Evolutionary conservation across 1,284 basidiomycete species (phyloP).

Genomic region (Puccinia triticina): DNA sequence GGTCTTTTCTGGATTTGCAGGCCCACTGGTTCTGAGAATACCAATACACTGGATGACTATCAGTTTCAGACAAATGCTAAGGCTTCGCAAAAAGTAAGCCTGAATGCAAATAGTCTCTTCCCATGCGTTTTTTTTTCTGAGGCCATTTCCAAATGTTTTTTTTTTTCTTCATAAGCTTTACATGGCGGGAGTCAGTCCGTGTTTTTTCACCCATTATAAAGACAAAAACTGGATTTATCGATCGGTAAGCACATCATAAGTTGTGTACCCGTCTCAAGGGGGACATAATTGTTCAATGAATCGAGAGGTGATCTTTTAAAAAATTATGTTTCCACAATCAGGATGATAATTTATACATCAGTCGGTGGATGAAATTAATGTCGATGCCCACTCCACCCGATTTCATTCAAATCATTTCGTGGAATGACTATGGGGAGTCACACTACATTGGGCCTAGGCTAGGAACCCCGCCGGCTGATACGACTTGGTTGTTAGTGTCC

Average conservation of each 20-base stretch:
- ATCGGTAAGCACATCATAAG: slow-evolving; percentile 8
- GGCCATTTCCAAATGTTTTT: no score
- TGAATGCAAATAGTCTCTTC: neutral
- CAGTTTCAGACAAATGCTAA: slow-evolving; percentile 44
- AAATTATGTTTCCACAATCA: neutral
- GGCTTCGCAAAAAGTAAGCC: slow-evolving; percentile 27
- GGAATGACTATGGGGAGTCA: slow-evolving; percentile 49
- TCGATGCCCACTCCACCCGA: slow-evolving; percentile 37
- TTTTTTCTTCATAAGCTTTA: slow-evolving; percentile 20
- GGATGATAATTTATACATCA: slow-evolving; percentile 50
- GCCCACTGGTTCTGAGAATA: slow-evolving; percentile 28
- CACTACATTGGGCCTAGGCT: slow-evolving; percentile 30
- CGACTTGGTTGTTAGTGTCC: slow-evolving; percentile 48
- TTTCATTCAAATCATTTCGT: slow-evolving; percentile 48
- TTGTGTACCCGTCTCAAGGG: neutral
- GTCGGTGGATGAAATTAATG: slow-evolving; percentile 42
- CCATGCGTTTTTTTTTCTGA: neutral
- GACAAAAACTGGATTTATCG: slow-evolving; percentile 44
- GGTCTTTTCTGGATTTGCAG: neutral
- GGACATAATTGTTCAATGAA: neutral
- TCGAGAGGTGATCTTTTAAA: neutral
- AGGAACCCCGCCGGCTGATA: slow-evolving; percentile 28
- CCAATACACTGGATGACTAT: slow-evolving; percentile 15
- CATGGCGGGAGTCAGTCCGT: slow-evolving; percentile 50
- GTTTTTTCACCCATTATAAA: slow-evolving; percentile 48